Conservation (phyloP, 192 early-diverging fungal species). For the Backusella tuberculispora region DNA sequence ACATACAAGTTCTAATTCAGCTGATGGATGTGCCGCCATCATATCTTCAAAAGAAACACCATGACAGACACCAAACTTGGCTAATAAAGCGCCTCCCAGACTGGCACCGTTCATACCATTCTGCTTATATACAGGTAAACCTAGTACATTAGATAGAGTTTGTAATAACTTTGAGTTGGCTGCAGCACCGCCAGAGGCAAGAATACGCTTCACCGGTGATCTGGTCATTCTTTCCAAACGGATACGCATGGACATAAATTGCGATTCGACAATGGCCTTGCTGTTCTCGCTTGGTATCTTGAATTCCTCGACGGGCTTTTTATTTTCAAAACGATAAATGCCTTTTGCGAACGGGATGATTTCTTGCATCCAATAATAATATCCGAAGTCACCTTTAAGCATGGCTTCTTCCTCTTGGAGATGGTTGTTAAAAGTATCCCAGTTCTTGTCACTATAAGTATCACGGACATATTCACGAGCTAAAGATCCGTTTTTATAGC, state of each 20-base stretch:
- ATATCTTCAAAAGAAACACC: constrained; percentile 33
- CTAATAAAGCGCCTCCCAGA: constrained; percentile 64
- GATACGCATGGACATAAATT: constrained; percentile 71
- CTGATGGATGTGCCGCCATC: constrained; percentile 25
- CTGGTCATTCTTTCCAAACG: constrained; percentile 44
- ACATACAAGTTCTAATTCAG: constrained; percentile 27
- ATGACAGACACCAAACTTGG: constrained; percentile 42
- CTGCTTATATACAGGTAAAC: constrained; percentile 61
- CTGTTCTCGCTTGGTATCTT: constrained; percentile 47
- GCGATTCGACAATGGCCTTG: constrained; percentile 75
- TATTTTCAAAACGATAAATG: constrained; percentile 62
- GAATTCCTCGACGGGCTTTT: constrained; percentile 46
- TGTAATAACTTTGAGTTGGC: constrained; percentile 60
- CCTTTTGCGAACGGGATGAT: constrained; percentile 77
- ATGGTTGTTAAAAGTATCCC: constrained; percentile 61
- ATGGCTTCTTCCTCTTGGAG: constrained; percentile 40
- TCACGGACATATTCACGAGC: constrained; percentile 73
- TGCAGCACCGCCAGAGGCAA: constrained; percentile 80
- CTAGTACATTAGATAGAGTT: constrained; percentile 74
- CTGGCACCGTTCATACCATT: constrained; percentile 57
- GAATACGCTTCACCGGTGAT: constrained; percentile 49
- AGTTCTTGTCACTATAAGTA: constrained; percentile 51
- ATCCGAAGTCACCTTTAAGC: constrained; percentile 51
- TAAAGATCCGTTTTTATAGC: constrained; percentile 89
- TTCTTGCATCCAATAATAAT: constrained; percentile 75